Evolutionary conservation across 1,139 yeast species (phyloP).

Genomic region (Lodderomyces jiufengensis): DNA sequence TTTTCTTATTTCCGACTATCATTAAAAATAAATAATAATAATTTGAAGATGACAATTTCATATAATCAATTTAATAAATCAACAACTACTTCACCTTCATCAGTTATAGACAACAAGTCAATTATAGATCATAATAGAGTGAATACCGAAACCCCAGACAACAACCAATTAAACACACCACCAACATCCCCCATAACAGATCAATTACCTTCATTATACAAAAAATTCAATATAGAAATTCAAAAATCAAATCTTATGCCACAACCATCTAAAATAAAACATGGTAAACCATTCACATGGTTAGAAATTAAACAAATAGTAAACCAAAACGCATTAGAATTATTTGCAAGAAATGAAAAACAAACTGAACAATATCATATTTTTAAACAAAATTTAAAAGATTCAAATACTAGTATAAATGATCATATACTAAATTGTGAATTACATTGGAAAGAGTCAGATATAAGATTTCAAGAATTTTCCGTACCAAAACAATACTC

Average conservation of each 20-base stretch:
- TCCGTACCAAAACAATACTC: constrained; percentile 14
- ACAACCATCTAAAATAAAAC: constrained; percentile 33
- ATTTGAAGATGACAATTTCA: too few species aligned
- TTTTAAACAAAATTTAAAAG: constrained; percentile 31
- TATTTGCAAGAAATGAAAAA: constrained; percentile 36
- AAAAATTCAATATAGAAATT: constrained; percentile 9
- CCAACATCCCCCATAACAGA: constrained; percentile 11
- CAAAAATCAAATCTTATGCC: constrained; percentile 39
- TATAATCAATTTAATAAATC: too few species aligned
- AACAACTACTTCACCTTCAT: too few species aligned
- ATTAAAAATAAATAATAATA: too few species aligned
- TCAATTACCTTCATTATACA: constrained; percentile 5
- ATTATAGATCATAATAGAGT: too few species aligned
- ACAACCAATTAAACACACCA: constrained; percentile 11
- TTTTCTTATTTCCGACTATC: too few species aligned
- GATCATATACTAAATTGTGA: constrained; percentile 36
- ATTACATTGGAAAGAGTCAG: constrained; percentile 31
- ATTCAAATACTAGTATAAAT: constrained; percentile 26
- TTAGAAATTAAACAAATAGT: constrained; percentile 30
- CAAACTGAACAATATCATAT: constrained; percentile 31
- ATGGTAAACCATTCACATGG: constrained; percentile 33
- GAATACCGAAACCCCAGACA: too few species aligned
- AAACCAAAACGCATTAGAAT: constrained; percentile 30
- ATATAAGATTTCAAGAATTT: constrained; percentile 23
- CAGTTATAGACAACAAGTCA: too few species aligned